Evolutionary conservation across 257 asterid species (phyloP).

Genomic region (Salvia splendens): DNA sequence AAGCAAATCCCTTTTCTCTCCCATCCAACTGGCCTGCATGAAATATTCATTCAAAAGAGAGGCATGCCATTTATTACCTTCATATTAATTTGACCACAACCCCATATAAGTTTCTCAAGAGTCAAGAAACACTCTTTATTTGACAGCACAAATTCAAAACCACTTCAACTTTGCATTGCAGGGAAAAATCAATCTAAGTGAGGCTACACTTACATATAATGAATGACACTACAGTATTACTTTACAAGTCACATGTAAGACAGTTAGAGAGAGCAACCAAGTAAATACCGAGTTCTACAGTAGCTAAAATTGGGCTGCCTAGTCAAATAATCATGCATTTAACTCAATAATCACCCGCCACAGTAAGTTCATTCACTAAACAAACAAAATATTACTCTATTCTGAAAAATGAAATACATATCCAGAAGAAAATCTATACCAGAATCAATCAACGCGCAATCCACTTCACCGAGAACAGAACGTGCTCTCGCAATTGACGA

Average conservation of each 20-base stretch:
- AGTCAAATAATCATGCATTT: not conserved
- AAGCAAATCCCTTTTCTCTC: constrained; percentile 41
- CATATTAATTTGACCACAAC: not conserved
- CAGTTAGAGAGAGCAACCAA: constrained; percentile 2
- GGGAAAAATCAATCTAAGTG: not conserved
- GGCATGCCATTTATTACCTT: constrained; percentile 11
- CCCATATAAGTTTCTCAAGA: not conserved
- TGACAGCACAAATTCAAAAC: not conserved
- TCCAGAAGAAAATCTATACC: constrained; percentile 29
- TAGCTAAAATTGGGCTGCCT: constrained; percentile 23
- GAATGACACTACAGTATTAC: constrained; percentile 8
- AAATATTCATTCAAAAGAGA: constrained; percentile 21
- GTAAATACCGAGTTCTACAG: not conserved
- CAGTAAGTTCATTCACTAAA: not conserved
- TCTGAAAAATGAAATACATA: not conserved
- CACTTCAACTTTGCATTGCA: constrained; percentile 2
- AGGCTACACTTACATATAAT: not conserved
- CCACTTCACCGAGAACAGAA: constrained; percentile 59
- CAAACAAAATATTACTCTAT: not conserved
- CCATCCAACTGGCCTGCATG: constrained; percentile 53
- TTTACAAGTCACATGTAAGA: constrained; percentile 10
- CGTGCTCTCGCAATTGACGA: constrained; percentile 72
- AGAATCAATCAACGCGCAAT: constrained; percentile 26
- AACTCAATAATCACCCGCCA: not conserved
- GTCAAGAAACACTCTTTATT: not conserved